These are phyloP conservation scores for Thalassiosira mediterranea DNA, from an alignment of 352 stramenopile genomes.

Conservation along the genomic window DNA sequence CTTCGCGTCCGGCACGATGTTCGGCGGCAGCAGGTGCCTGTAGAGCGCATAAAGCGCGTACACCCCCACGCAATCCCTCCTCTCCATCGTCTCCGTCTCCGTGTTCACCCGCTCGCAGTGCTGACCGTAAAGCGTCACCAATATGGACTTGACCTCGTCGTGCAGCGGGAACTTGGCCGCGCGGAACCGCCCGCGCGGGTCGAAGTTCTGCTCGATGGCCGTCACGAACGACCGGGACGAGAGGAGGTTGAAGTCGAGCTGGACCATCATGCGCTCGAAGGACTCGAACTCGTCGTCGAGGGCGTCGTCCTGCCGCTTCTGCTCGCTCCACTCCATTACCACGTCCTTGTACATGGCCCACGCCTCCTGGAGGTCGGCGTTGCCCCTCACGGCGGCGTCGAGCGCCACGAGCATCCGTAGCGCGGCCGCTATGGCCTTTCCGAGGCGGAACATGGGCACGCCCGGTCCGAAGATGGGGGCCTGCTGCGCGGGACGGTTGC, in stretches of 20 bases:
- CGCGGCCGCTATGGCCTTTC: constrained; percentile 45
- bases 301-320: constrained; percentile 44
- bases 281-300: constrained; percentile 53
- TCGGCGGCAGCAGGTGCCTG: constrained; percentile 85
- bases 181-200: constrained; percentile 44
- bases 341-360: constrained; percentile 70
- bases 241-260: constrained; percentile 61
- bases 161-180: constrained; percentile 39
- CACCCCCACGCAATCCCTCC: constrained; percentile 87
- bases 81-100: constrained; percentile 88
- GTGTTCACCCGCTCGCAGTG: constrained; percentile 82
- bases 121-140: constrained; percentile 53
- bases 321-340: constrained; percentile 54
- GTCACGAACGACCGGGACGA: constrained; percentile 56
- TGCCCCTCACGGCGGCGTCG: constrained; percentile 46
- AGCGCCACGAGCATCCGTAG: constrained; percentile 57
- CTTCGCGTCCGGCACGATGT: constrained; percentile 87
- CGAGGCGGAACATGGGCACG: constrained; percentile 43
- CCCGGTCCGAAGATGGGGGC: constrained; percentile 32
- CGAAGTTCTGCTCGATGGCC: constrained; percentile 70
- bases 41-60: constrained; percentile 91
- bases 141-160: constrained; percentile 47
- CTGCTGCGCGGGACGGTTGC: no score
- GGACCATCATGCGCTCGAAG: constrained; percentile 61
- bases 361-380: constrained; percentile 59